phyloP scores from a whole-genome alignment of 192 early-diverging fungal genomes.

The Kickxella alabastrina region DNA sequence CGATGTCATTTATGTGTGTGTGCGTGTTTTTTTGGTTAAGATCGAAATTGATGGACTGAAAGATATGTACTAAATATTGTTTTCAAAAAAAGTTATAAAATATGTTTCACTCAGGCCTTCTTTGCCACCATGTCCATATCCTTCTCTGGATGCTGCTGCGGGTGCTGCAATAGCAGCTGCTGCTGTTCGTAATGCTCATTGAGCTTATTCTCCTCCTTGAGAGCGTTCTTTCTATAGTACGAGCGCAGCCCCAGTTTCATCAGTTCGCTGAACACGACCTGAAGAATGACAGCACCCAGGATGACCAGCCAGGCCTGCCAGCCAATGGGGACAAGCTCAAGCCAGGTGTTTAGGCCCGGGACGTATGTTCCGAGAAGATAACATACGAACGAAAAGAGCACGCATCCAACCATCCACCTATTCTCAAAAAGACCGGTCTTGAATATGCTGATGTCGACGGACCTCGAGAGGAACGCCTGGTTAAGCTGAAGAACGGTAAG shows the following conservation, averaged over 20 bases:
- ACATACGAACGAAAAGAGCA: slow-evolving; percentile 62
- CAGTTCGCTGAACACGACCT: slow-evolving; percentile 57
- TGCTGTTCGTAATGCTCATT: too few relatives aligned
- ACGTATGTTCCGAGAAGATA: slow-evolving; percentile 79
- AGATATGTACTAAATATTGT: too few relatives aligned
- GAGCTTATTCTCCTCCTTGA: not conserved
- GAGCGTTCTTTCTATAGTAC: slow-evolving; percentile 1
- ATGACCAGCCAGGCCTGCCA: slow-evolving; percentile 66
- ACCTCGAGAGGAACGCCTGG: slow-evolving; percentile 82
- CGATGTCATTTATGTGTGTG: too few relatives aligned
- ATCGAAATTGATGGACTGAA: too few relatives aligned
- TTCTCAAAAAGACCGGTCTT: slow-evolving; percentile 71
- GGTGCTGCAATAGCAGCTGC: too few relatives aligned
- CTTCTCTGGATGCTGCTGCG: too few relatives aligned
- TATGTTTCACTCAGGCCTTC: too few relatives aligned
- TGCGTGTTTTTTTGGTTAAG: too few relatives aligned
- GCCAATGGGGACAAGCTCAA: slow-evolving; percentile 55
- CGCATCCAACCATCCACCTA: slow-evolving; percentile 74
- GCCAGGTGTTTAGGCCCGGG: slow-evolving; percentile 62
- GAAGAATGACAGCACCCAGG: slow-evolving; percentile 53
- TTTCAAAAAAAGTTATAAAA: too few relatives aligned
- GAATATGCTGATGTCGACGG: slow-evolving; percentile 70
- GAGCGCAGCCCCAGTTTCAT: slow-evolving; percentile 57
- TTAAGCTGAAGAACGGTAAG: slow-evolving; percentile 85
- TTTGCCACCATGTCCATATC: too few relatives aligned